phyloP scores from a whole-genome alignment of 2,329 filamentous ascomycete species.

The Mariannaea sp. region DNA sequence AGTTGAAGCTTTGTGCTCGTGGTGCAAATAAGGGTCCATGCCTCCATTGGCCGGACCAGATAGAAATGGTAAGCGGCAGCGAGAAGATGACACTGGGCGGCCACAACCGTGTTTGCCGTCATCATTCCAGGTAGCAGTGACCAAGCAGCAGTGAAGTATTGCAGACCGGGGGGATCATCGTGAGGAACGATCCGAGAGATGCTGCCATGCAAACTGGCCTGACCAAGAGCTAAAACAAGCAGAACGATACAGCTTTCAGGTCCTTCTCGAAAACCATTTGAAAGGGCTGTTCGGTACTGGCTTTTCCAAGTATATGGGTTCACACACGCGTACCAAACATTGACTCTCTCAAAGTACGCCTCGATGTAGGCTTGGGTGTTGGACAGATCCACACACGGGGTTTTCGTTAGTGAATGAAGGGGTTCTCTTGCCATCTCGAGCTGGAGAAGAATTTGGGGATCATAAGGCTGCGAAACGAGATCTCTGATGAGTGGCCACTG shows the following conservation, averaged over 20 bases:
- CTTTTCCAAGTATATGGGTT: conserved; percentile 80
- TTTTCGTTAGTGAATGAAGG: conserved; percentile 68
- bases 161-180: conserved; percentile 74
- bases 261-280: conserved; percentile 76
- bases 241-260: conserved; percentile 83
- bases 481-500: conserved; percentile 83
- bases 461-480: conserved; percentile 75
- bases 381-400: conserved; percentile 70
- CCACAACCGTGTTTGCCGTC: conserved; percentile 77
- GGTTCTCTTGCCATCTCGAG: conserved; percentile 80
- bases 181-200: conserved; percentile 73
- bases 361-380: conserved; percentile 77
- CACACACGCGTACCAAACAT: conserved; percentile 85
- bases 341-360: conserved; percentile 80
- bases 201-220: conserved; percentile 75
- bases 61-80: conserved; percentile 85
- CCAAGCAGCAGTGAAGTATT: conserved; percentile 84
- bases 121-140: conserved; percentile 76
- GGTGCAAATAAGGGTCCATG: conserved; percentile 79
- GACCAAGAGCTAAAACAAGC: conserved; percentile 76
- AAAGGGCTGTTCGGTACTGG: conserved; percentile 75
- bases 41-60: conserved; percentile 78
- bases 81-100: conserved; percentile 79
- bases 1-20: conserved; percentile 83
- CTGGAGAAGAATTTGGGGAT: conserved; percentile 80